These are phyloP conservation scores for Candida takata DNA, from an alignment of 805 yeast genomes.

Conservation along the genomic window DNA sequence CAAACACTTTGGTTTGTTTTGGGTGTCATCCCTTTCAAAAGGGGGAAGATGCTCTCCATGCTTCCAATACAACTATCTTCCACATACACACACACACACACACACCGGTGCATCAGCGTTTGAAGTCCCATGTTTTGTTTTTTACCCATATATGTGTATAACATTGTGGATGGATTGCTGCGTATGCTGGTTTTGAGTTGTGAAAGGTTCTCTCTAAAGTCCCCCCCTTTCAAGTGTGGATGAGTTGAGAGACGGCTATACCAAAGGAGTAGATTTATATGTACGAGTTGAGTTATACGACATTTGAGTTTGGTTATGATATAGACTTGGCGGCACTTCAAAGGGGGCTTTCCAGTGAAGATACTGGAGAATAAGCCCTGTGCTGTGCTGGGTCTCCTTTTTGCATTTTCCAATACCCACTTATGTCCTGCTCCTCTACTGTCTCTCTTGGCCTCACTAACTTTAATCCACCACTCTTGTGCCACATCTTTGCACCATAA, in stretches of 20 bases:
- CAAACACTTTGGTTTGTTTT: no score
- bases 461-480: background rate
- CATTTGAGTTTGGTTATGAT: no score
- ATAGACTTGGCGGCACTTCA: no score
- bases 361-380: constrained; percentile 17
- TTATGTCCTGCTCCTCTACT: background rate
- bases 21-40: no score
- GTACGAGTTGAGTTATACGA: constrained; percentile 1
- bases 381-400: background rate
- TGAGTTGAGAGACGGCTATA: background rate
- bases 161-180: constrained; percentile 3
- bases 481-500: background rate
- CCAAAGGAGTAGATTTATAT: background rate
- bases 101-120: background rate
- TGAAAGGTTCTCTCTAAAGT: background rate
- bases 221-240: background rate
- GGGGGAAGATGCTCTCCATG: no score
- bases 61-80: no score
- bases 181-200: no score
- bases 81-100: background rate
- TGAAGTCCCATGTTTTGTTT: background rate
- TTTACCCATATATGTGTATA: no score
- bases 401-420: background rate
- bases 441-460: background rate
- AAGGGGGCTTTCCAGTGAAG: constrained; percentile 20